These are phyloP conservation scores for Phytopythium mirpurense DNA, from an alignment of 352 stramenopile genomes.

Conservation along the genomic window DNA sequence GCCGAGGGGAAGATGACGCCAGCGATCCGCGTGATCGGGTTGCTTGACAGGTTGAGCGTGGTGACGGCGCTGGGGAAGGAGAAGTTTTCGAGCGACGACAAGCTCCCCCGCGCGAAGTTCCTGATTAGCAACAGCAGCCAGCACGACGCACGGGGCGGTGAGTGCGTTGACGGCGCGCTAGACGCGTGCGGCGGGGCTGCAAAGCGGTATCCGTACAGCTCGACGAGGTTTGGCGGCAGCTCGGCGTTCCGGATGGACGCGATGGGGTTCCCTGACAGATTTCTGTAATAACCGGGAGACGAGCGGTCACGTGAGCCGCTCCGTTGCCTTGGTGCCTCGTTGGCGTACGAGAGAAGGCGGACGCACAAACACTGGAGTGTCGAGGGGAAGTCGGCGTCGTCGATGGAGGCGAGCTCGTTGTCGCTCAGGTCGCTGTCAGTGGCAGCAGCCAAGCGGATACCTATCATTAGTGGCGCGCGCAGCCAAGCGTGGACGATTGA, in stretches of 20 bases:
- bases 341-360: neutral
- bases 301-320: neutral
- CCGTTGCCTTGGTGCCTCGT: neutral
- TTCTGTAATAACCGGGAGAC: slow-evolving; percentile 10
- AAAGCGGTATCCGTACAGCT: slow-evolving; percentile 21
- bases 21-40: slow-evolving; percentile 27
- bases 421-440: slow-evolving; percentile 21
- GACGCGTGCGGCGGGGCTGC: neutral
- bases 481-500: neutral
- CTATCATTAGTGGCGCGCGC: neutral
- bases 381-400: slow-evolving; percentile 19
- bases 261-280: slow-evolving; percentile 33
- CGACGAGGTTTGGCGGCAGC: slow-evolving; percentile 19
- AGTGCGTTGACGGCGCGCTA: neutral
- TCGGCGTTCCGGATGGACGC: slow-evolving; percentile 15
- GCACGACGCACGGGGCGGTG: neutral
- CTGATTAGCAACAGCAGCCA: slow-evolving; percentile 5
- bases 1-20: slow-evolving; percentile 28
- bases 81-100: slow-evolving; percentile 25
- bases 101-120: slow-evolving; percentile 15
- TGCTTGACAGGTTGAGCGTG: slow-evolving; percentile 30
- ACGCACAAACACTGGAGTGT: slow-evolving; percentile 26
- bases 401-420: slow-evolving; percentile 24
- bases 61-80: slow-evolving; percentile 22
- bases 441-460: neutral